phyloP scores from a whole-genome alignment of 257 asterid species.

The Primulina tabacum region DNA sequence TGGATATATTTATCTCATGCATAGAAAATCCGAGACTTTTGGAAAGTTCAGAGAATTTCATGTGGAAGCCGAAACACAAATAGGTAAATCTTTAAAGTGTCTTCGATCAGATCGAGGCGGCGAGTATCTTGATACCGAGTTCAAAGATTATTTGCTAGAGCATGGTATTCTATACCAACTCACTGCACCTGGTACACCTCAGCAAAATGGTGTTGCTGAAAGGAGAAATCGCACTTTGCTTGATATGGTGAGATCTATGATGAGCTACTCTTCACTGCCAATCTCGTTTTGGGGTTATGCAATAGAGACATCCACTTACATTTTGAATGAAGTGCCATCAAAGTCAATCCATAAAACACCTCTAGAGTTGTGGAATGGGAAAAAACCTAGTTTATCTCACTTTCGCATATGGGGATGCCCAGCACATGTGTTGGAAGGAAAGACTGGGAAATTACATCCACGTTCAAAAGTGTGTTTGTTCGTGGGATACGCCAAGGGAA shows the following conservation, averaged over 20 bases:
- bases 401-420: slow-evolving; percentile 4
- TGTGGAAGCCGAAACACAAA: background rate
- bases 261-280: background rate
- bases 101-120: slow-evolving; percentile 3
- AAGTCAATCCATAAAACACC: background rate
- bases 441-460: background rate
- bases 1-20: background rate
- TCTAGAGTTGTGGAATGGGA: background rate
- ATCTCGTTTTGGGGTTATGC: background rate
- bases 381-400: background rate
- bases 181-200: background rate
- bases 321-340: background rate
- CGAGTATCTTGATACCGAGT: background rate
- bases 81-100: background rate
- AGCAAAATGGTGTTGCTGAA: background rate
- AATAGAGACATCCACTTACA: background rate
- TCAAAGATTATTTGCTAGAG: background rate
- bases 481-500: background rate
- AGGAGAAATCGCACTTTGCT: background rate
- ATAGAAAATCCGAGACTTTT: background rate
- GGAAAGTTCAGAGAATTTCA: background rate
- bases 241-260: slow-evolving; percentile 4
- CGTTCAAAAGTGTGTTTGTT: background rate
- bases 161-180: background rate
- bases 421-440: background rate